Evolutionary conservation across 1,139 yeast genomes (phyloP).

Genomic region (Suhomyces guaymorum): DNA sequence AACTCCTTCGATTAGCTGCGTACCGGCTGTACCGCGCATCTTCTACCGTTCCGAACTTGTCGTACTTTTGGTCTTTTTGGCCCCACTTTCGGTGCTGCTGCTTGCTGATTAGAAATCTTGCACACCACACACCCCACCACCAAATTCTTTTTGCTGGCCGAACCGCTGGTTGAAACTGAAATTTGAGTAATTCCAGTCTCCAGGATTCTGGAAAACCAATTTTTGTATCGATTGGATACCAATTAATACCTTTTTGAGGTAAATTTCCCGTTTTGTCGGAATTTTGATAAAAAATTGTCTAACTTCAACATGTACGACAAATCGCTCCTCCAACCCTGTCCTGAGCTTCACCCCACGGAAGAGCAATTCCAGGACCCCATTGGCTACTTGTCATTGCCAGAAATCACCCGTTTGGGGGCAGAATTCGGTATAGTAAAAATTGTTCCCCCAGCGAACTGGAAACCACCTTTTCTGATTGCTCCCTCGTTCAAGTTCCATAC

Average conservation of each 20-base stretch:
- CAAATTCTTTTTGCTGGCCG: not conserved
- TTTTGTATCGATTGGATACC: slow-evolving; percentile 2
- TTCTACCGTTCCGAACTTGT: no score
- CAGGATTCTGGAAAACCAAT: slow-evolving; percentile 1
- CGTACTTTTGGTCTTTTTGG: no score
- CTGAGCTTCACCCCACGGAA: slow-evolving; percentile 54
- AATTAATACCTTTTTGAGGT: not conserved
- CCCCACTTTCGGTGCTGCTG: no score
- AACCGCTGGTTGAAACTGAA: not conserved
- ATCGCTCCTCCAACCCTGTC: slow-evolving; percentile 44
- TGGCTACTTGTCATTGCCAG: slow-evolving; percentile 54
- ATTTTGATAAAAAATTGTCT: not conserved
- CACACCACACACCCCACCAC: not conserved
- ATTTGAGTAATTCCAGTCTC: not conserved
- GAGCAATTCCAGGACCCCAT: slow-evolving; percentile 65
- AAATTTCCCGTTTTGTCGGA: slow-evolving; percentile 2
- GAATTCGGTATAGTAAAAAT: slow-evolving; percentile 65
- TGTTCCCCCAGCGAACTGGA: slow-evolving; percentile 61
- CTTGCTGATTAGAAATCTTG: no score
- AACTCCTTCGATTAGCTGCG: no score
- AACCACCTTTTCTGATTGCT: slow-evolving; percentile 51
- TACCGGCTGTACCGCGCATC: no score
- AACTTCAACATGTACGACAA: slow-evolving; percentile 24
- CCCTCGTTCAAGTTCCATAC: slow-evolving; percentile 61
- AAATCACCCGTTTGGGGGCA: slow-evolving; percentile 52